These are phyloP conservation scores for Suhomyces anneliseae DNA, from an alignment of 1,139 yeast genomes.

Conservation along the genomic window DNA sequence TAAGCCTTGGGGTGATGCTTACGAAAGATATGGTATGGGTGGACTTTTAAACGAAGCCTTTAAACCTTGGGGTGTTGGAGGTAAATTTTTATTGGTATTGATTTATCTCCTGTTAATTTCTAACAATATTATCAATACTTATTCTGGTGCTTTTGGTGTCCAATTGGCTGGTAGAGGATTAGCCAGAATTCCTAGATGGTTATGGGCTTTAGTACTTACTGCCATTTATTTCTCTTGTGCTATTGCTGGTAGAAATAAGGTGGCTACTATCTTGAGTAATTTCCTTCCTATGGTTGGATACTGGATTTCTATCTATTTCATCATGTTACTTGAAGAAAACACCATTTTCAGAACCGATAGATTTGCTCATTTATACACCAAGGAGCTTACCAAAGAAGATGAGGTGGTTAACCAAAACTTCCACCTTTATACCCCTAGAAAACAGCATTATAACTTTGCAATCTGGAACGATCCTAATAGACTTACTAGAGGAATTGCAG, in stretches of 20 bases:
- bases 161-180: slow-evolving; percentile 67
- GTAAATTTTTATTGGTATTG: slow-evolving; percentile 70
- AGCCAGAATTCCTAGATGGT: slow-evolving; percentile 75
- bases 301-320: slow-evolving; percentile 85
- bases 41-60: slow-evolving; percentile 72
- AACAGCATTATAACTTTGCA: slow-evolving; percentile 58
- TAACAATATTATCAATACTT: slow-evolving; percentile 77
- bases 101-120: slow-evolving; percentile 74
- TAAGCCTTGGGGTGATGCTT: slow-evolving; percentile 59
- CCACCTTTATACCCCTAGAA: slow-evolving; percentile 16
- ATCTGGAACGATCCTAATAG: slow-evolving; percentile 60
- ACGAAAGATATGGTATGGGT: slow-evolving; percentile 67
- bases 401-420: slow-evolving; percentile 7
- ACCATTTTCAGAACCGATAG: slow-evolving; percentile 61
- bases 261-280: slow-evolving; percentile 76
- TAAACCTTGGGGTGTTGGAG: slow-evolving; percentile 74
- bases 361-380: slow-evolving; percentile 49
- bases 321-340: slow-evolving; percentile 72
- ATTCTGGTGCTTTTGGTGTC: slow-evolving; percentile 79
- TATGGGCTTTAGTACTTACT: slow-evolving; percentile 68
- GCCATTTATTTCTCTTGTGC: slow-evolving; percentile 68
- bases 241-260: slow-evolving; percentile 72
- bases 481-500: slow-evolving; percentile 66
- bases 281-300: slow-evolving; percentile 94
- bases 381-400: slow-evolving; percentile 46